phyloP scores from a whole-genome alignment of 2,329 filamentous ascomycete species.

The Pseudogymnoascus sp. region DNA sequence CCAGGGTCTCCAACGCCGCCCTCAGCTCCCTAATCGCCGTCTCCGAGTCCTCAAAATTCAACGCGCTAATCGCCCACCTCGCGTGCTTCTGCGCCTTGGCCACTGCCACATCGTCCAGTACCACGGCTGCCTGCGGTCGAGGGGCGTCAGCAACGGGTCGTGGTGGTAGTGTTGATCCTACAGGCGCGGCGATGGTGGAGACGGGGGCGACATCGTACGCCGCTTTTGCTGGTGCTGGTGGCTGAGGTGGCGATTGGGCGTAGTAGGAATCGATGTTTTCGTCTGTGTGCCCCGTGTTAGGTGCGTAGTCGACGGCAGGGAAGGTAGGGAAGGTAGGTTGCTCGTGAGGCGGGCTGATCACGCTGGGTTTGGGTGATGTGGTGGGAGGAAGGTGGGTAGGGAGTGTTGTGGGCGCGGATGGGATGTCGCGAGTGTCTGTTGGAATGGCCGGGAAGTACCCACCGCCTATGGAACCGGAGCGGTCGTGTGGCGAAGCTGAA shows the following conservation, averaged over 20 bases:
- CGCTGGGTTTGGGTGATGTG: constrained; percentile 1
- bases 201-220: not conserved
- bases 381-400: constrained; percentile 14
- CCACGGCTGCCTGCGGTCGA: not conserved
- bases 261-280: constrained; percentile 30
- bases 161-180: constrained; percentile 15
- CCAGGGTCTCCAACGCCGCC: constrained; percentile 50
- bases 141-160: constrained; percentile 11
- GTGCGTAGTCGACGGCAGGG: constrained; percentile 26
- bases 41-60: constrained; percentile 91
- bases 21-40: constrained; percentile 82
- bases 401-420: constrained; percentile 15
- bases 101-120: constrained; percentile 59
- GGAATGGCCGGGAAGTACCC: constrained; percentile 50
- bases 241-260: constrained; percentile 20
- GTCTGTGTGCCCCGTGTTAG: constrained; percentile 25
- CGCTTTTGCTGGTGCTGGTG: constrained; percentile 11
- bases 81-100: constrained; percentile 86
- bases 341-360: constrained; percentile 11
- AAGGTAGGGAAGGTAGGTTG: constrained; percentile 17
- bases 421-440: constrained; percentile 13
- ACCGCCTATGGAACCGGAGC: constrained; percentile 42
- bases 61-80: constrained; percentile 89
- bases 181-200: constrained; percentile 19
- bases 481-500: constrained; percentile 24